Conservation (phyloP, 2,329 filamentous ascomycete genomes). For the Hymenoscyphus salicellus region DNA sequence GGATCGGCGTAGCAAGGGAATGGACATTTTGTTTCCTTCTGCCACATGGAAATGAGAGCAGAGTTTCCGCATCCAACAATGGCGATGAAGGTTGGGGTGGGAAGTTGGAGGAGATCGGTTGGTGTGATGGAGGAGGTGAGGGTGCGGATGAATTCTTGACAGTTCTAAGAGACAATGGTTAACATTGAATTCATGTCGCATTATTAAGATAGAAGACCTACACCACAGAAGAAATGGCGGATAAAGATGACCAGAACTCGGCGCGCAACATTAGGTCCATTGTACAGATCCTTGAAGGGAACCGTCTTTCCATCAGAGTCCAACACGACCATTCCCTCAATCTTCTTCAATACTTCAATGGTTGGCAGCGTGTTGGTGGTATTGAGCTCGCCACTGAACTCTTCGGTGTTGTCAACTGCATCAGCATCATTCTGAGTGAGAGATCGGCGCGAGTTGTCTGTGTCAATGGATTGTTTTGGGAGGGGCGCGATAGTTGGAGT, state of each 20-base stretch:
- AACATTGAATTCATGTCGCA: not conserved
- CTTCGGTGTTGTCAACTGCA: conserved; percentile 36
- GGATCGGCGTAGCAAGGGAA: conserved; percentile 59
- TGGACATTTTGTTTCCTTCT: conserved; percentile 45
- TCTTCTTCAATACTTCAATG: conserved; percentile 46
- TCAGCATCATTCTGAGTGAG: conserved; percentile 7
- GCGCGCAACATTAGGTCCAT: conserved; percentile 34
- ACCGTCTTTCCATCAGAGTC: conserved; percentile 33
- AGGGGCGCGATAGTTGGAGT: not conserved
- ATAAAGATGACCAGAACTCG: conserved; percentile 38
- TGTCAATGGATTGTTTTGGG: conserved; percentile 18
- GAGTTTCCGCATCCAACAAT: conserved; percentile 57
- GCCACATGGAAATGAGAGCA: conserved; percentile 53
- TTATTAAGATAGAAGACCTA: conserved; percentile 20
- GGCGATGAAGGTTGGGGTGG: conserved; percentile 40
- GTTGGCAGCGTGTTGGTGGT: conserved; percentile 56
- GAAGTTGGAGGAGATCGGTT: conserved; percentile 33
- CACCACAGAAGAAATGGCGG: conserved; percentile 40
- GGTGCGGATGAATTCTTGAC: conserved; percentile 37
- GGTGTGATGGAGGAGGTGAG: conserved; percentile 32
- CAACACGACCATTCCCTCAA: conserved; percentile 42
- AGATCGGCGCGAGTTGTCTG: conserved; percentile 13
- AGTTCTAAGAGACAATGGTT: conserved; percentile 28
- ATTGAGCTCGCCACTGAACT: conserved; percentile 55
- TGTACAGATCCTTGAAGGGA: conserved; percentile 36